phyloP scores from a whole-genome alignment of 148 eudicot genomes.

The Persicaria tinctoria region DNA sequence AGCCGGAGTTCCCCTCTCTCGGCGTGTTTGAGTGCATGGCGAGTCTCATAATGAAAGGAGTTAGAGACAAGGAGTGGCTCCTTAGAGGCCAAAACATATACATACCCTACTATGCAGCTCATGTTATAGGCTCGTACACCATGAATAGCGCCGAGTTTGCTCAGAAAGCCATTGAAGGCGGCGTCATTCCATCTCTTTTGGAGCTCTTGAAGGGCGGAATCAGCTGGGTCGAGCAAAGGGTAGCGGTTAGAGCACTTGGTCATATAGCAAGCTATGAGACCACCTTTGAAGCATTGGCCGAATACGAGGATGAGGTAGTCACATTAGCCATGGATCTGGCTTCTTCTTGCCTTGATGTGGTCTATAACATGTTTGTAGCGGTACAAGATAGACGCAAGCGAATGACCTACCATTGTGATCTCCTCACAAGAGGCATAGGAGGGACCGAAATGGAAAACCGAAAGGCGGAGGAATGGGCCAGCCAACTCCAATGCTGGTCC shows the following conservation, averaged over 20 bases:
- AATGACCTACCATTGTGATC: conserved; percentile 53
- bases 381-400: conserved; percentile 22
- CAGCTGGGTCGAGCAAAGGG: conserved; percentile 75
- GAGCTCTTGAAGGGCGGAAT: conserved; percentile 50
- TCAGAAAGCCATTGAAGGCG: conserved; percentile 33
- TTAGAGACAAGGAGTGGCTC: conserved; percentile 43
- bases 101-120: conserved; percentile 63
- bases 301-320: conserved; percentile 41
- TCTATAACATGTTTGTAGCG: conserved; percentile 22
- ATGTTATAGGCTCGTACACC: conserved; percentile 61
- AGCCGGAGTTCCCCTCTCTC: conserved; percentile 45
- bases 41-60: conserved; percentile 26
- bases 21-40: conserved; percentile 63
- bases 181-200: conserved; percentile 40
- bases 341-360: conserved; percentile 20
- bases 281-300: conserved; percentile 32
- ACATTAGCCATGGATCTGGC: conserved; percentile 22
- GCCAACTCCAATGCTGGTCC: conserved; percentile 79
- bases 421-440: conserved; percentile 76
- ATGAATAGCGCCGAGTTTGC: conserved; percentile 50
- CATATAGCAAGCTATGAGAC: conserved; percentile 61
- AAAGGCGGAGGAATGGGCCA: conserved; percentile 90
- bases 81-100: conserved; percentile 43
- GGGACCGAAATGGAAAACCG: conserved; percentile 55
- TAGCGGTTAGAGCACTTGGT: conserved; percentile 62